Percentiles rank a stretch among this genome's conserved stretches.
These are phyloP conservation scores for Viola pubescens DNA, from an alignment of 441 rosid genomes.

Conservation along the genomic window DNA sequence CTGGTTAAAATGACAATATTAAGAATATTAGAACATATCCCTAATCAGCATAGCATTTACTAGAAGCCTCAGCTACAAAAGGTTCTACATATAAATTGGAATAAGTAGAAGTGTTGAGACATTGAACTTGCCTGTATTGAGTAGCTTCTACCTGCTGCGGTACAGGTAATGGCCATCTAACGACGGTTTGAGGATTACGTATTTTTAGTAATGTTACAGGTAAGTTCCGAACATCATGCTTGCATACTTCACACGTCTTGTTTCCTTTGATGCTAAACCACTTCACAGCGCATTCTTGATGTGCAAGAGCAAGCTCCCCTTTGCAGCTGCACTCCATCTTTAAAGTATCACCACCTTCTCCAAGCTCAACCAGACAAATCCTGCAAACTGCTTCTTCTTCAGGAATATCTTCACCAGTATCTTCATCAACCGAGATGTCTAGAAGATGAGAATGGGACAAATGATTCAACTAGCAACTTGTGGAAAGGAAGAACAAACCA, in stretches of 20 bases:
- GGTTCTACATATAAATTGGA: background rate
- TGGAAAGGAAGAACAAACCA: too few species aligned
- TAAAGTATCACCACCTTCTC: constrained; percentile 52
- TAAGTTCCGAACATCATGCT: constrained; percentile 50
- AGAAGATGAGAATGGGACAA: constrained; percentile 19
- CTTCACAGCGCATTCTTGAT: constrained; percentile 57
- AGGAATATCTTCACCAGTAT: constrained; percentile 44
- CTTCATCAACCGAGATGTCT: constrained; percentile 31
- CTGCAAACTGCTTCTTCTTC: constrained; percentile 66
- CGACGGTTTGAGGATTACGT: constrained; percentile 27
- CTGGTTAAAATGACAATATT: too few species aligned
- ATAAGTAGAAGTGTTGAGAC: background rate
- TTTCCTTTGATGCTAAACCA: constrained; percentile 74
- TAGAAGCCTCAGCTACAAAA: too few species aligned
- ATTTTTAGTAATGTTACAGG: constrained; percentile 54
- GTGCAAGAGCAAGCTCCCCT: constrained; percentile 62
- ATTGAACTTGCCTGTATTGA: constrained; percentile 37
- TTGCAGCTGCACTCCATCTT: constrained; percentile 76
- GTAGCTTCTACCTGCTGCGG: constrained; percentile 27
- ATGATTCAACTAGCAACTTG: too few species aligned
- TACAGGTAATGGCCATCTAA: constrained; percentile 23
- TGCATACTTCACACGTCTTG: constrained; percentile 59
- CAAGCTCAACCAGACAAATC: constrained; percentile 51
- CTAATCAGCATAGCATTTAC: too few species aligned
- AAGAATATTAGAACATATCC: too few species aligned